Evolutionary conservation across 2,329 filamentous ascomycete genomes (phyloP).

Genomic region (Epichloe hybrida): DNA sequence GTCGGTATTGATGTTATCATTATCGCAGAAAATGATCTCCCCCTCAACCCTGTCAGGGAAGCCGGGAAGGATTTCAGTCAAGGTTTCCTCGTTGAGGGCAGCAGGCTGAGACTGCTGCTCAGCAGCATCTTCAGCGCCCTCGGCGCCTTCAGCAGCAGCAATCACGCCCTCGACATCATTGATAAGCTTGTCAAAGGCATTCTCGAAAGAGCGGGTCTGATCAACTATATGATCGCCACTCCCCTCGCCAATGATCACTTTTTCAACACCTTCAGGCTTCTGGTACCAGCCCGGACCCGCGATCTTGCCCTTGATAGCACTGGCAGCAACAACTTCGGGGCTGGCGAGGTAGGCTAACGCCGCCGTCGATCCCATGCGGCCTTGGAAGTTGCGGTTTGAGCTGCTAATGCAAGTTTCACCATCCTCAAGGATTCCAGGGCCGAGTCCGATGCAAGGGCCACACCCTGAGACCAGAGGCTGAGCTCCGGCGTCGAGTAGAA

Average conservation of each 20-base stretch:
- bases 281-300: constrained; percentile 68
- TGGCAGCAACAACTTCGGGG: constrained; percentile 85
- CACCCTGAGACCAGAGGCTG: constrained; percentile 48
- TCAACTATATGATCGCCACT: constrained; percentile 43
- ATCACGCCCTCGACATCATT: constrained; percentile 53
- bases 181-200: constrained; percentile 60
- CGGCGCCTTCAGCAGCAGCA: constrained; percentile 34
- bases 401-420: constrained; percentile 81
- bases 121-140: constrained; percentile 10
- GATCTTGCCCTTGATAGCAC: constrained; percentile 60
- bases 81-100: not conserved
- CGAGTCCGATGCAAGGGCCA: constrained; percentile 76
- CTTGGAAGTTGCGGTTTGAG: constrained; percentile 82
- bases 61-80: constrained; percentile 7
- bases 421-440: constrained; percentile 60
- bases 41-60: not conserved
- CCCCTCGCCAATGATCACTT: constrained; percentile 56
- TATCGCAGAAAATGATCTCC: not conserved
- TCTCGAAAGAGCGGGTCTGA: constrained; percentile 40
- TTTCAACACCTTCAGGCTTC: constrained; percentile 51
- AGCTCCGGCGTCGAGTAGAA: constrained; percentile 51
- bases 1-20: not conserved
- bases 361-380: constrained; percentile 17
- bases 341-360: constrained; percentile 62
- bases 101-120: not conserved